Evolutionary conservation across 805 yeast genomes (phyloP), one percentile per base, ranked within the genome.

Genomic region (Teunomyces tritomae): DNA sequence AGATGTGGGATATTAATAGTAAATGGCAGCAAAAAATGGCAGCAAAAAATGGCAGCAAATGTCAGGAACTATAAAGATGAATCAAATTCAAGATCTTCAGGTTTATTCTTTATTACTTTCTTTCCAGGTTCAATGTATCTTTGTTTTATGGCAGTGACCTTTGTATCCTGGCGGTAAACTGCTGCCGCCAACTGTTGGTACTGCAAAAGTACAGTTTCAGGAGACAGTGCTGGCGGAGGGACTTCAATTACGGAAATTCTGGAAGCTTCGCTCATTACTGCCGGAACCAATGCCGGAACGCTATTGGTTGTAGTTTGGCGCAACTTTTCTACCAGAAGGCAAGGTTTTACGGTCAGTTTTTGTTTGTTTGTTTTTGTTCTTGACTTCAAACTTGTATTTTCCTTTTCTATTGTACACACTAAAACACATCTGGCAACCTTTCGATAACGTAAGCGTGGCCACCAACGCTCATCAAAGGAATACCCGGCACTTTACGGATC

Each of bases 391-490:
- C 13, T 10, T 20, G 24, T 20, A 20, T 20, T 20, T 20, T 20
- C 24, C 9, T 6, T 8, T 26, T 9, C 30, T 37, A 36, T 36
- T 16, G 10, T 29, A 40, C 37, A 29, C 13, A 4, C 51, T 59
- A 87, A 61, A 87, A 87, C n/a, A 87, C 96, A 65, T 91, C 97
- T 1, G 99, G 99, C 49, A 94, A 78, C 65, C 97, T 82, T 68
- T 94, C 99, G 55, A 94, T 85, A 32, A 88, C 96, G 64, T 92
- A 94, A 1, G 90, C 74, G 65, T 89, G 96, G 2, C 87, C 87
- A 30, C 98, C 99, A 5, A 94, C 99, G 69, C 96, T 89, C 95
- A 94, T 83, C 30, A 94, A 74, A 9, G 99, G 99, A 52, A 94
- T 87, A 59, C 99, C 99, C 1, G 99, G 99, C 26, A 94, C 89